These are phyloP conservation scores for Camelina hispida DNA, from an alignment of 345 rosid species.

Conservation along the genomic window DNA sequence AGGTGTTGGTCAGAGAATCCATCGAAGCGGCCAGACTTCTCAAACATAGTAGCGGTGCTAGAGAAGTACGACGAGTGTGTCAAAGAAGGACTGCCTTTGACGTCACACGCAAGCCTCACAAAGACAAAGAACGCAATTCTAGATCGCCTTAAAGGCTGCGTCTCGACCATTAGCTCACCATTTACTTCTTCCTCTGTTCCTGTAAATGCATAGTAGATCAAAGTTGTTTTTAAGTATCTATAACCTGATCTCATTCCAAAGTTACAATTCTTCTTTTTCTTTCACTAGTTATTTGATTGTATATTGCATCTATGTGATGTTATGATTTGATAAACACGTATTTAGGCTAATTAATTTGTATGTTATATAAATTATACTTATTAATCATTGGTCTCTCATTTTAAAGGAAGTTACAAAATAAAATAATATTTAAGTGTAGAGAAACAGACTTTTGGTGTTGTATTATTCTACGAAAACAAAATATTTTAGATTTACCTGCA, in stretches of 20 bases:
- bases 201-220: conserved; percentile 70
- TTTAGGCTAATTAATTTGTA: conserved; percentile 25
- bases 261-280: conserved; percentile 18
- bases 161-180: conserved; percentile 52
- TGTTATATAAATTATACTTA: neutral
- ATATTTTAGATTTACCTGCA: no score
- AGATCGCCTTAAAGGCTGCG: conserved; percentile 77
- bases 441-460: no score
- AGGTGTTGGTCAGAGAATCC: conserved; percentile 94
- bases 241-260: conserved; percentile 24
- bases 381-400: conserved; percentile 8
- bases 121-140: conserved; percentile 64
- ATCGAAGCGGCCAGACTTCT: conserved; percentile 86
- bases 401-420: neutral
- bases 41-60: conserved; percentile 71
- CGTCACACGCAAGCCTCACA: conserved; percentile 70
- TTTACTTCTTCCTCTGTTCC: conserved; percentile 62
- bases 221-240: conserved; percentile 22
- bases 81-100: conserved; percentile 88
- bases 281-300: conserved; percentile 16
- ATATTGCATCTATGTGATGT: conserved; percentile 23
- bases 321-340: conserved; percentile 19
- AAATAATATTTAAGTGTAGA: no score
- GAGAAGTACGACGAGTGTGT: conserved; percentile 88
- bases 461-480: no score